Evolutionary conservation across 352 stramenopile genomes (phyloP).

Genomic region (Globisporangium echinulatum): DNA sequence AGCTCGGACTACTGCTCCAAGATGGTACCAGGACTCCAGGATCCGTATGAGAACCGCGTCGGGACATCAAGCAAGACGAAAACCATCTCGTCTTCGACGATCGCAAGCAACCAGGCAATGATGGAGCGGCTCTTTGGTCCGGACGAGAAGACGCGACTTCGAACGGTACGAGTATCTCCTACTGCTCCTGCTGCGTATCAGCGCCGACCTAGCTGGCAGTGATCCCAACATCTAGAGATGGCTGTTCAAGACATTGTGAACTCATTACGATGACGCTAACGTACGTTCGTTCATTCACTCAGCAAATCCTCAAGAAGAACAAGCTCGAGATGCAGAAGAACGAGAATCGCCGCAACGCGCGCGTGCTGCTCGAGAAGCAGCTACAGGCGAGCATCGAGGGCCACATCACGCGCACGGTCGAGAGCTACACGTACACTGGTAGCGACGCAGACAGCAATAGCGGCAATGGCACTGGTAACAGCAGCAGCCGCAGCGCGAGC

Average conservation of each 20-base stretch:
- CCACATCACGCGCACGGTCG: constrained; percentile 83
- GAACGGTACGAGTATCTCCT: constrained; percentile 21
- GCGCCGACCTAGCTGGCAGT: not conserved
- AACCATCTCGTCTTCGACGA: constrained; percentile 29
- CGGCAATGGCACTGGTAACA: not conserved
- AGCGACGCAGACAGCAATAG: constrained; percentile 7
- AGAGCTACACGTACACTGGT: constrained; percentile 46
- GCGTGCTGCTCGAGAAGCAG: constrained; percentile 77
- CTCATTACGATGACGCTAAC: too few species aligned
- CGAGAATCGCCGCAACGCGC: constrained; percentile 64
- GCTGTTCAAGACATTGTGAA: too few species aligned
- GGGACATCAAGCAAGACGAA: constrained; percentile 29
- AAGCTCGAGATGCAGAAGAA: constrained; percentile 73
- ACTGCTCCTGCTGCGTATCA: too few species aligned
- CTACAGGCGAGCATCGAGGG: constrained; percentile 85
- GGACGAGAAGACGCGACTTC: constrained; percentile 55
- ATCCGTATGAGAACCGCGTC: constrained; percentile 57
- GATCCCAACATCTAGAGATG: not conserved
- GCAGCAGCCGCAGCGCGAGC: constrained; percentile 11
- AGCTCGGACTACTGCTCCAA: constrained; percentile 75
- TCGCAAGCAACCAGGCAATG: constrained; percentile 65
- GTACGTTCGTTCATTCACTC: not conserved
- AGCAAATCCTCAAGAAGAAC: constrained; percentile 81
- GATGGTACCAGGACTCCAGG: constrained; percentile 47
- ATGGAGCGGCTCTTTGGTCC: constrained; percentile 70